Evolutionary conservation across 139 green algal genomes (phyloP).

Genomic region (Volvox africanus): DNA sequence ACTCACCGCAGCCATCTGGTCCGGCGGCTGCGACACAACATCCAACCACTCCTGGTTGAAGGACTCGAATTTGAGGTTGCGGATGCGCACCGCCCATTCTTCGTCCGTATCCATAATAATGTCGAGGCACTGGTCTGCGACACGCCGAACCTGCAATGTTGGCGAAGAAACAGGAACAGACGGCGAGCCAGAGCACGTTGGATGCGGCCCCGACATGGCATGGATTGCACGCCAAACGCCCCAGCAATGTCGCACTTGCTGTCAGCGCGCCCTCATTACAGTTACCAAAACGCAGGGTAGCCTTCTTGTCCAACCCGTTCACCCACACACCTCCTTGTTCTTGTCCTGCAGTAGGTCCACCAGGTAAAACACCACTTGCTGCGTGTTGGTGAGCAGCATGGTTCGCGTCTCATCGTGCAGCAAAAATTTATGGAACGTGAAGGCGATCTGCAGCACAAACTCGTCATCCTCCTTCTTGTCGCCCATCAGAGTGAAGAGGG

Average conservation of each 20-base stretch:
- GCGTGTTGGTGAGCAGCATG: constrained; percentile 68
- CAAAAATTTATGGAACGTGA: constrained; percentile 78
- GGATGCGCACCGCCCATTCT: constrained; percentile 78
- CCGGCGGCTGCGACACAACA: constrained; percentile 59
- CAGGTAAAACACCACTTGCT: constrained; percentile 83
- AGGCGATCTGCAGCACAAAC: constrained; percentile 86
- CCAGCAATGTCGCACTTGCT: too few species aligned
- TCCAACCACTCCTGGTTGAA: constrained; percentile 90
- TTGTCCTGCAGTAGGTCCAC: constrained; percentile 86
- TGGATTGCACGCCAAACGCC: too few species aligned
- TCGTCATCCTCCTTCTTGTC: constrained; percentile 89
- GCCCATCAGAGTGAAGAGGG: constrained; percentile 69
- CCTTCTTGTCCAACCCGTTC: background rate
- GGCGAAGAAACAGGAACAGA: background rate
- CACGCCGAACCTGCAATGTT: constrained; percentile 38
- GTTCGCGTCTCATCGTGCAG: constrained; percentile 65
- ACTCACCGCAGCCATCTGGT: constrained; percentile 41
- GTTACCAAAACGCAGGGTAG: too few species aligned
- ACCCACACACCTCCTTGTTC: constrained; percentile 70
- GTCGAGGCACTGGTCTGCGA: constrained; percentile 76
- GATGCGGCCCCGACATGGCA: too few species aligned
- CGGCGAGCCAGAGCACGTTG: too few species aligned
- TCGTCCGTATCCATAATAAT: constrained; percentile 76
- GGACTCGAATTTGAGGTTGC: constrained; percentile 85
- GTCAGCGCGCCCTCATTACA: too few species aligned